Conservation (phyloP, 495 filamentous ascomycete genomes). For the Penicillium argentinense region DNA sequence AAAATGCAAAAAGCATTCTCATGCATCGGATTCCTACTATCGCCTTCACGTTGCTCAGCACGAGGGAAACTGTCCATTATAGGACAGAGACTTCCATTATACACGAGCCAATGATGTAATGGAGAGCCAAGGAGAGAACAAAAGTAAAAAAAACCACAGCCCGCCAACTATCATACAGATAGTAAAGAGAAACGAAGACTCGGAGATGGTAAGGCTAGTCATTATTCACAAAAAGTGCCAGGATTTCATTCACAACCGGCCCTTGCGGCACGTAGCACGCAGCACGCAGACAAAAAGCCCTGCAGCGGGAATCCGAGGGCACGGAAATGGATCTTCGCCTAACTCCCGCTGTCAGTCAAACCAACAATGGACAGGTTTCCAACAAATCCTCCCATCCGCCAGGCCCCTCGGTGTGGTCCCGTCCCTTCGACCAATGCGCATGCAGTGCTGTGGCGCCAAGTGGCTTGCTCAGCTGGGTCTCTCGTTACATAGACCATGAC, state of each 20-base stretch:
- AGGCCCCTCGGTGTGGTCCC: slow-evolving; percentile 7
- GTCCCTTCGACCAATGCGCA: slow-evolving; percentile 14
- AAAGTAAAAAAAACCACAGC: background rate
- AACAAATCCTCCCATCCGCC: too few species aligned
- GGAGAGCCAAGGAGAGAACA: background rate
- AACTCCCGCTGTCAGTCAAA: slow-evolving; percentile 25
- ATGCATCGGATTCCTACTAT: background rate
- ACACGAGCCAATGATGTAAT: slow-evolving; percentile 9
- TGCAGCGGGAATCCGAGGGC: slow-evolving; percentile 17
- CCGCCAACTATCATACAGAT: too few species aligned
- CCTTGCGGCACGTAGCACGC: slow-evolving; percentile 12
- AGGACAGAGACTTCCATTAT: background rate
- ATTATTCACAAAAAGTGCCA: too few species aligned
- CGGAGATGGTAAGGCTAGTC: too few species aligned
- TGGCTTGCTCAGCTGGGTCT: slow-evolving; percentile 20
- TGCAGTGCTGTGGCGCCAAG: slow-evolving; percentile 18
- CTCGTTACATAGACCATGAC: too few species aligned
- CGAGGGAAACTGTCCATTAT: background rate
- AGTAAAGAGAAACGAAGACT: too few species aligned
- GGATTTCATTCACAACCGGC: slow-evolving; percentile 10
- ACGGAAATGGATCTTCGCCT: slow-evolving; percentile 20
- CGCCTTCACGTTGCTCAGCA: background rate
- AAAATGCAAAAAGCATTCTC: slow-evolving; percentile 4
- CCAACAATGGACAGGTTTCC: slow-evolving; percentile 14
- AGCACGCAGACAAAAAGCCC: slow-evolving; percentile 11